Evolutionary conservation across 1,139 yeast species (phyloP).

Genomic region (Diutina mesorugosa): DNA sequence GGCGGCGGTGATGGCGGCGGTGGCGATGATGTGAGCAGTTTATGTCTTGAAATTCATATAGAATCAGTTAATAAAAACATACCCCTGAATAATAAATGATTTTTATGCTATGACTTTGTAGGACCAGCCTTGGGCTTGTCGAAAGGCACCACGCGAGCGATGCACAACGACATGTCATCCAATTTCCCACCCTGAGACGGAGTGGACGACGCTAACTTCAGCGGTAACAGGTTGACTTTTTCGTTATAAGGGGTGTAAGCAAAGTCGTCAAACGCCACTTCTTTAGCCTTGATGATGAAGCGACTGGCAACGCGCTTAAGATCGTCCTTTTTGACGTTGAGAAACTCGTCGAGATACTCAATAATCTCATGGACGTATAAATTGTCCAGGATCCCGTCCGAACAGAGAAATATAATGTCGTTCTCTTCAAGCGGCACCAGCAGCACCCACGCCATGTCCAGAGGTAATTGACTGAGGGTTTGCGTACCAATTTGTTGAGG

Average conservation of each 20-base stretch:
- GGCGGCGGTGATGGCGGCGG: background rate
- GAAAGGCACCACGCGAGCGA: constrained; percentile 26
- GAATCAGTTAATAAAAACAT: background rate
- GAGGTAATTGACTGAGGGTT: constrained; percentile 29
- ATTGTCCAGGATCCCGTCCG: constrained; percentile 46
- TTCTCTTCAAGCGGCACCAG: constrained; percentile 24
- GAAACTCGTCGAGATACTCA: constrained; percentile 20
- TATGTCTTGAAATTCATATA: background rate
- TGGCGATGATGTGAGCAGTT: background rate
- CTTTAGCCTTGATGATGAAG: constrained; percentile 31
- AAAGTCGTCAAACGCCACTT: constrained; percentile 40
- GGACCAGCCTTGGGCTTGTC: constrained; percentile 1
- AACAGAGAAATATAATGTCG: constrained; percentile 35
- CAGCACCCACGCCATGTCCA: constrained; percentile 37
- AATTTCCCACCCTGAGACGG: constrained; percentile 39
- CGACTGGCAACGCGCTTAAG: constrained; percentile 27
- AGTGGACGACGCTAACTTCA: constrained; percentile 15
- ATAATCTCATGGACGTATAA: constrained; percentile 35
- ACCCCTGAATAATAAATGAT: background rate
- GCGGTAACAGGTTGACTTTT: constrained; percentile 31
- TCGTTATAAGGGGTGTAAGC: constrained; percentile 45
- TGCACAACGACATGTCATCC: constrained; percentile 42
- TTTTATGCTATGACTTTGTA: background rate
- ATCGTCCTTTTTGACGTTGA: constrained; percentile 15
- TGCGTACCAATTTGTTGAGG: constrained; percentile 50